These are phyloP conservation scores for Xylaria polymorpha DNA, from an alignment of 2,329 filamentous ascomycete genomes.

Conservation along the genomic window DNA sequence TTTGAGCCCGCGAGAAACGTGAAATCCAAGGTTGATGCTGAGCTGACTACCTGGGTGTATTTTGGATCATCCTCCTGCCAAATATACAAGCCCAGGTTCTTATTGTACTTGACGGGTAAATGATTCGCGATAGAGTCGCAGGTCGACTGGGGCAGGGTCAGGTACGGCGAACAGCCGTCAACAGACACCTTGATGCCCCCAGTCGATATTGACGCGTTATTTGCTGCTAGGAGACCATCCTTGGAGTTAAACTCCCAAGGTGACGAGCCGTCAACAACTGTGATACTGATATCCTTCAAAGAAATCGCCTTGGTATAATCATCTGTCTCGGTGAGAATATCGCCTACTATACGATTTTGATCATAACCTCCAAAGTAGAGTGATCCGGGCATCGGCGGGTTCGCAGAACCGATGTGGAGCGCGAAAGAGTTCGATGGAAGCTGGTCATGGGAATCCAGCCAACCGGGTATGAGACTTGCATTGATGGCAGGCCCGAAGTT, in stretches of 20 bases:
- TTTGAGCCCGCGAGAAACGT: slow-evolving; percentile 51
- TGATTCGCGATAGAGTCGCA: slow-evolving; percentile 55
- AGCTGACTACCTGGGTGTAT: slow-evolving; percentile 55
- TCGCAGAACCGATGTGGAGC: slow-evolving; percentile 54
- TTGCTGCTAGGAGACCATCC: slow-evolving; percentile 47
- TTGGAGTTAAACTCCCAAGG: slow-evolving; percentile 52
- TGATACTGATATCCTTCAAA: slow-evolving; percentile 56
- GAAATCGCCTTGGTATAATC: slow-evolving; percentile 45
- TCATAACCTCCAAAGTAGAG: slow-evolving; percentile 57
- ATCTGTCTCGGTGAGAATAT: slow-evolving; percentile 45
- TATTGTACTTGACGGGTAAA: slow-evolving; percentile 54
- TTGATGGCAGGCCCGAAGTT: slow-evolving; percentile 42
- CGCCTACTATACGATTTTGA: slow-evolving; percentile 53
- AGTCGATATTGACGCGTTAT: slow-evolving; percentile 46
- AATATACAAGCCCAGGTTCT: slow-evolving; percentile 54
- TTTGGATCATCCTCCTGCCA: slow-evolving; percentile 53
- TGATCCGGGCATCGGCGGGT: slow-evolving; percentile 50
- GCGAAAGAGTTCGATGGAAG: slow-evolving; percentile 53
- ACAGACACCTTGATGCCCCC: slow-evolving; percentile 48
- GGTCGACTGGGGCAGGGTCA: slow-evolving; percentile 55
- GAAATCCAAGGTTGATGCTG: slow-evolving; percentile 56
- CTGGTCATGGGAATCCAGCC: slow-evolving; percentile 39
- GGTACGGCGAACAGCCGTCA: slow-evolving; percentile 55
- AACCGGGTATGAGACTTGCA: slow-evolving; percentile 50
- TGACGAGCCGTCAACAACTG: slow-evolving; percentile 54